These are phyloP conservation scores for Scleroderma citrinum DNA, from an alignment of 768 basidiomycete genomes.

Conservation along the genomic window DNA sequence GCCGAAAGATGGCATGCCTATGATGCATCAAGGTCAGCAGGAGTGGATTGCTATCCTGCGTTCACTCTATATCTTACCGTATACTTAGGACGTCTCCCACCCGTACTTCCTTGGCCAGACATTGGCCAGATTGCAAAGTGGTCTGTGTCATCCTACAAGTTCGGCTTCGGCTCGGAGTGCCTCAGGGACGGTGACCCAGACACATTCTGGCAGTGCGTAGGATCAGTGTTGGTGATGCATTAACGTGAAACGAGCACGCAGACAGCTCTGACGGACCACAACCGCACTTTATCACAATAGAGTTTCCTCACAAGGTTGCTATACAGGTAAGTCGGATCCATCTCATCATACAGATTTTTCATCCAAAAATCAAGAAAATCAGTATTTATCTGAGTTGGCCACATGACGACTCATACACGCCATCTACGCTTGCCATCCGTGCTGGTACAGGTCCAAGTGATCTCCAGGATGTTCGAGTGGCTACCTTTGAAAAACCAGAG, in stretches of 20 bases:
- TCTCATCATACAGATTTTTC: conserved; percentile 2
- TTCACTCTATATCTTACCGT: background rate
- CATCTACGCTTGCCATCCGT: conserved; percentile 81
- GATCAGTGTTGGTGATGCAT: background rate
- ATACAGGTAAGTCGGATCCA: conserved; percentile 56
- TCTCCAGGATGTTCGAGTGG: conserved; percentile 83
- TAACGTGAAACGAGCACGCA: conserved; percentile 2
- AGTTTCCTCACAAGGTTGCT: conserved; percentile 86
- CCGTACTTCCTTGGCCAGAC: conserved; percentile 66
- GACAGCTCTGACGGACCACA: conserved; percentile 89
- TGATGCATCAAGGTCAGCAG: conserved; percentile 33
- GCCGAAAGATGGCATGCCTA: conserved; percentile 32
- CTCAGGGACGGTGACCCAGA: conserved; percentile 82
- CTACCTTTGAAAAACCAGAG: conserved; percentile 85
- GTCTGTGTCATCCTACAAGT: conserved; percentile 96
- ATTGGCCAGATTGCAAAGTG: conserved; percentile 88
- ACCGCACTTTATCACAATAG: conserved; percentile 91
- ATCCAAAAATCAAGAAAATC: conserved; percentile 56
- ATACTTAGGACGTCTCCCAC: conserved; percentile 35
- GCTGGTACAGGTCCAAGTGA: conserved; percentile 91
- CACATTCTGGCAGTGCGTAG: conserved; percentile 95
- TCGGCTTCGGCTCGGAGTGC: conserved; percentile 93
- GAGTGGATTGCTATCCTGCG: no score
- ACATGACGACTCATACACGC: conserved; percentile 95
- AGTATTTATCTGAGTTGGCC: conserved; percentile 76